Conservation (phyloP, 75 land plant genomes). For the Isoetes taiwanensis region DNA sequence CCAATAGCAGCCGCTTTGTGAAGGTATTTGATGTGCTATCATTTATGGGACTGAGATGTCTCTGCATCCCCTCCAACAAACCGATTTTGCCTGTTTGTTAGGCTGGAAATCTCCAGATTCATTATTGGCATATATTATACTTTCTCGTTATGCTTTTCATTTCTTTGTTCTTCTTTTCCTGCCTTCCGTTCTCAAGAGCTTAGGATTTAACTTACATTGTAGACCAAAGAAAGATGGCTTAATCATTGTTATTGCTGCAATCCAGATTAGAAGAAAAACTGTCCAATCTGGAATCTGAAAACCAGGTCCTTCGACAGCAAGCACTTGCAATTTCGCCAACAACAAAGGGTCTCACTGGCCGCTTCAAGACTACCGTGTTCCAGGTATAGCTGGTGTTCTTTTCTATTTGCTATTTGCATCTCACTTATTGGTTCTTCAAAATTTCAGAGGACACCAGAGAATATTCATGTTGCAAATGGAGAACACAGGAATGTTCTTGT, state of each 20-base stretch:
- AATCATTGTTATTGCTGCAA: background rate
- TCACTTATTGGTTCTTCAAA: no score
- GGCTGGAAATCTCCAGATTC: background rate
- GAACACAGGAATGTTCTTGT: conserved; percentile 35
- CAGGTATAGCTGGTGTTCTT: conserved; percentile 22
- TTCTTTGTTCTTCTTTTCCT: background rate
- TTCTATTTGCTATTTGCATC: background rate
- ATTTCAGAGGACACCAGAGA: conserved; percentile 69
- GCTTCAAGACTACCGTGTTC: conserved; percentile 24
- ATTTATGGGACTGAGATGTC: no score
- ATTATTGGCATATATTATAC: background rate
- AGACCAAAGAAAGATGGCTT: background rate
- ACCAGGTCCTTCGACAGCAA: conserved; percentile 81
- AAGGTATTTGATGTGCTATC: no score
- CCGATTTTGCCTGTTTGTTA: no score
- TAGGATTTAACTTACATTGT: background rate
- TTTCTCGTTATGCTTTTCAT: background rate
- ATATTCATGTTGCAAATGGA: conserved; percentile 48
- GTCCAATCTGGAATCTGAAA: conserved; percentile 64
- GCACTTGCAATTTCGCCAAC: conserved; percentile 42
- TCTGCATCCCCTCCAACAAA: no score
- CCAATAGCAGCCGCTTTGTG: no score
- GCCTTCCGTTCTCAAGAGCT: background rate
- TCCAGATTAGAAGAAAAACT: conserved; percentile 79
- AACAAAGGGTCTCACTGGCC: conserved; percentile 34